Evolutionary conservation across 345 rosid genomes (phyloP).

Genomic region (Pistacia atlantica): DNA sequence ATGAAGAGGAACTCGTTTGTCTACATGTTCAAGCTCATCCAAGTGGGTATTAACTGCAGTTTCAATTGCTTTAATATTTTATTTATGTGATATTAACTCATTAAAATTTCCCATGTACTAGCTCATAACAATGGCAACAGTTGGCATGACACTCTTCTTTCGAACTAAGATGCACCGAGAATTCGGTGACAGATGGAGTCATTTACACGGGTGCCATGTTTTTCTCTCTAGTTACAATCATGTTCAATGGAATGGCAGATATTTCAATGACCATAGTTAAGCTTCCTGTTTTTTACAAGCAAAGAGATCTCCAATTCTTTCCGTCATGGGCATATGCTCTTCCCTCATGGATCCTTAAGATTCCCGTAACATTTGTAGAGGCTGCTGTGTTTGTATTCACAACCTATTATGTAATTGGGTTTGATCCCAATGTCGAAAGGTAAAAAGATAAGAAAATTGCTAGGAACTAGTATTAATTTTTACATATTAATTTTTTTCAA

Average conservation of each 20-base stretch:
- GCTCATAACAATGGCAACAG: slow-evolving; percentile 43
- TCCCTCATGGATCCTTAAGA: too few relatives aligned
- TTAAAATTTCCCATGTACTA: neutral
- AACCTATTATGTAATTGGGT: slow-evolving; percentile 74
- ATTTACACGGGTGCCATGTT: slow-evolving; percentile 67
- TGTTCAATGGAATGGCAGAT: slow-evolving; percentile 77
- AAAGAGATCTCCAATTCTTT: slow-evolving; percentile 45
- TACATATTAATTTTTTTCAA: neutral
- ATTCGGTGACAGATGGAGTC: slow-evolving; percentile 42
- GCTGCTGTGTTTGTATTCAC: slow-evolving; percentile 58
- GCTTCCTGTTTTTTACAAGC: slow-evolving; percentile 87
- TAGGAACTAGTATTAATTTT: neutral
- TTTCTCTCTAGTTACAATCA: slow-evolving; percentile 43
- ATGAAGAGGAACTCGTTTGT: slow-evolving; percentile 82
- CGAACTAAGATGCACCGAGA: slow-evolving; percentile 60
- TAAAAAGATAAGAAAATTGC: slow-evolving; percentile 15
- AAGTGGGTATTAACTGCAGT: too few relatives aligned
- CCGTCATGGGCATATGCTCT: too few relatives aligned
- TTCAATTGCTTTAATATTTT: too few relatives aligned
- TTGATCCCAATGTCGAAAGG: slow-evolving; percentile 74
- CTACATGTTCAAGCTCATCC: slow-evolving; percentile 55
- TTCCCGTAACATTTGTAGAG: slow-evolving; percentile 31
- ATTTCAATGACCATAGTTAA: slow-evolving; percentile 68
- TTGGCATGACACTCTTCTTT: slow-evolving; percentile 54
- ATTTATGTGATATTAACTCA: too few relatives aligned